Conservation (phyloP, 345 rosid species). For the Reutealis trisperma region DNA sequence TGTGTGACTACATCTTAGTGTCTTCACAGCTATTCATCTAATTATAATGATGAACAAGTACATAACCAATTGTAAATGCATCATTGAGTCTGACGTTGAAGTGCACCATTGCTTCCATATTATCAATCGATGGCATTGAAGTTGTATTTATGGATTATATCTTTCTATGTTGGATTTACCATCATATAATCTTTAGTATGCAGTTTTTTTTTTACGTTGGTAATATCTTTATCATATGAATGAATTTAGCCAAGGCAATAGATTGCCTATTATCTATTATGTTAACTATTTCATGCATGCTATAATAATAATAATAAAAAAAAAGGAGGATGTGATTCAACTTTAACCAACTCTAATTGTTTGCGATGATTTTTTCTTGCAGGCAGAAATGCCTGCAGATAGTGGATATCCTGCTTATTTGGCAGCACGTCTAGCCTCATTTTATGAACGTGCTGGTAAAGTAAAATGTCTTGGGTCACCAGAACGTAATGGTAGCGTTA, state of each 20-base stretch:
- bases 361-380: conserved; percentile 33
- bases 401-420: conserved; percentile 99
- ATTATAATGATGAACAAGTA: not conserved
- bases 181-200: not conserved
- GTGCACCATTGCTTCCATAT: not conserved
- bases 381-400: conserved; percentile 99
- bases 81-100: not conserved
- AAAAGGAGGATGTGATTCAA: no score
- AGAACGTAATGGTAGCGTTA: conserved; percentile 97
- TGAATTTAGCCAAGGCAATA: not conserved
- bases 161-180: not conserved
- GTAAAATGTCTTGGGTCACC: conserved; percentile 99
- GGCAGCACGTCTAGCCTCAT: conserved; percentile 98
- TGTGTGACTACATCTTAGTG: not conserved
- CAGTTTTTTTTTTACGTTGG: not conserved
- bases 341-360: conserved; percentile 9
- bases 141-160: not conserved
- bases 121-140: not conserved
- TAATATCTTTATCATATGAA: not conserved
- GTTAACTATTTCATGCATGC: not conserved
- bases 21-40: not conserved
- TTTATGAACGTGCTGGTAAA: conserved; percentile 99
- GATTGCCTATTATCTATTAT: not conserved
- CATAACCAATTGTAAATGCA: not conserved
- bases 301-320: no score